Conservation (phyloP, 2,329 filamentous ascomycete genomes). For the Leptosphaerulina australis region DNA sequence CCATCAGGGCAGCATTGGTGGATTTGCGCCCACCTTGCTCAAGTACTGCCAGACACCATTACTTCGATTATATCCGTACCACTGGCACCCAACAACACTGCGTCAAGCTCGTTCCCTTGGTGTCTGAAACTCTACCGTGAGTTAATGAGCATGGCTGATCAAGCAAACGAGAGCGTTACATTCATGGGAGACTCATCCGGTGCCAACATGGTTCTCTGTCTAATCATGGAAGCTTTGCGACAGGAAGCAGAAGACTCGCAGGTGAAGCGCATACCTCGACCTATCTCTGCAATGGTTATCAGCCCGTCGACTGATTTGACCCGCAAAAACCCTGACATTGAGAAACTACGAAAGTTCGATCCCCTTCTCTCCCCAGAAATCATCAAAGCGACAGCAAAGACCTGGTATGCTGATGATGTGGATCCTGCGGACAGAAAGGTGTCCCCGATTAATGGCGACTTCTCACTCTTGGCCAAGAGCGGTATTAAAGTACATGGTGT, state of each 20-base stretch:
- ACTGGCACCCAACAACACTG: conserved; percentile 60
- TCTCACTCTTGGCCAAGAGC: conserved; percentile 48
- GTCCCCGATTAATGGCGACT: conserved; percentile 56
- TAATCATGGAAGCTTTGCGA: conserved; percentile 49
- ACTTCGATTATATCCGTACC: conserved; percentile 61
- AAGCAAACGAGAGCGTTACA: conserved; percentile 52
- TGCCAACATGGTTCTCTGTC: conserved; percentile 58
- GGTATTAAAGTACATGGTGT: conserved; percentile 60
- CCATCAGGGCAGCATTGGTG: conserved; percentile 61
- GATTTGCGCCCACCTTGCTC: conserved; percentile 55
- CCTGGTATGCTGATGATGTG: conserved; percentile 51
- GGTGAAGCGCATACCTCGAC: conserved; percentile 26
- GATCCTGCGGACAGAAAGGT: conserved; percentile 54
- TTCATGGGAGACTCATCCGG: conserved; percentile 63
- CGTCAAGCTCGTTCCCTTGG: conserved; percentile 55
- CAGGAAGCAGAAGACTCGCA: conserved; percentile 31
- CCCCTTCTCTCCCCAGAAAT: conserved; percentile 54
- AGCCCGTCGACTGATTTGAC: conserved; percentile 59
- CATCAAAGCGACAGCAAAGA: conserved; percentile 51
- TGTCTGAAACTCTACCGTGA: conserved; percentile 55
- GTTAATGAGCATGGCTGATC: conserved; percentile 49
- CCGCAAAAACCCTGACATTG: conserved; percentile 54
- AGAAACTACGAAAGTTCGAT: conserved; percentile 50
- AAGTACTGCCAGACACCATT: conserved; percentile 48
- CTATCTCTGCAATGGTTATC: conserved; percentile 53